Conservation (phyloP, 140 eudicot species). For the Eryngium alpinum region DNA sequence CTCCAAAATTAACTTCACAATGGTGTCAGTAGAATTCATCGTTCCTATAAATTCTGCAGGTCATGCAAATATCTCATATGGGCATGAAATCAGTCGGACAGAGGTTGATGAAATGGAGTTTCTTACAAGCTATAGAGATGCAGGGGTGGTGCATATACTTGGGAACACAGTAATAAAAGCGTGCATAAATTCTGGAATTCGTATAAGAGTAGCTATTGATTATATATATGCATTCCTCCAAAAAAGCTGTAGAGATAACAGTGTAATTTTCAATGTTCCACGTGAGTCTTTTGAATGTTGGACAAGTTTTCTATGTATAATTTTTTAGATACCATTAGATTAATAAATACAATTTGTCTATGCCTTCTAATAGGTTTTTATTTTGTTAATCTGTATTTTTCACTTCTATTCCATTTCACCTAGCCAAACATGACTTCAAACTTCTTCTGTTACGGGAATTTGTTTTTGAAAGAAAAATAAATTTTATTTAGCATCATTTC, state of each 20-base stretch:
- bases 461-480: too few species aligned
- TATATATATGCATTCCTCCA: slow-evolving; percentile 85
- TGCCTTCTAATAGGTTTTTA: not conserved
- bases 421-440: too few species aligned
- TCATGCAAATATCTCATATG: slow-evolving; percentile 37
- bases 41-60: slow-evolving; percentile 46
- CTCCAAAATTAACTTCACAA: slow-evolving; percentile 42
- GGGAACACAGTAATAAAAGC: slow-evolving; percentile 86
- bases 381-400: too few species aligned
- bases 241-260: slow-evolving; percentile 93
- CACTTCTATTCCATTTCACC: too few species aligned
- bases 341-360: not conserved
- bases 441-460: too few species aligned
- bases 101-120: slow-evolving; percentile 77
- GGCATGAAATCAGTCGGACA: slow-evolving; percentile 49
- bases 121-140: slow-evolving; percentile 59
- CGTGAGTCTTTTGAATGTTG: slow-evolving; percentile 93
- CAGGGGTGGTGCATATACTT: slow-evolving; percentile 86
- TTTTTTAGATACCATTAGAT: not conserved
- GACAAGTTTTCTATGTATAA: slow-evolving; percentile 85
- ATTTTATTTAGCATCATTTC: too few species aligned
- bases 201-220: slow-evolving; percentile 66
- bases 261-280: slow-evolving; percentile 87
- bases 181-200: slow-evolving; percentile 52
- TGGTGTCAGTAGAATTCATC: slow-evolving; percentile 62